These are phyloP conservation scores for Tarenaya hassleriana DNA, from an alignment of 345 rosid species.

Conservation along the genomic window DNA sequence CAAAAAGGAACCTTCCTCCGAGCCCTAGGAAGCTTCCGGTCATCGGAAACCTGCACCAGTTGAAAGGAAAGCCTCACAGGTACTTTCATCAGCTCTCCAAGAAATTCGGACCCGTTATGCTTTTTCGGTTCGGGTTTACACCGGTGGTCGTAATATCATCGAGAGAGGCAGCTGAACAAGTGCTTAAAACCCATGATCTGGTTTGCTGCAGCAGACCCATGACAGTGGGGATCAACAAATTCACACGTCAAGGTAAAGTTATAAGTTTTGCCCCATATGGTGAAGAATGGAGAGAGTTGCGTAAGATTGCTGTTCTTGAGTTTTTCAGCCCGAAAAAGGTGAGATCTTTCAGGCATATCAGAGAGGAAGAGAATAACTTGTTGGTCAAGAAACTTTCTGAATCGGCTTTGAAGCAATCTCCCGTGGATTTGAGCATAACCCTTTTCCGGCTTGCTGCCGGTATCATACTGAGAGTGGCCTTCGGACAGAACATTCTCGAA, in stretches of 20 bases:
- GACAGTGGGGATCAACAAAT: conserved; percentile 5
- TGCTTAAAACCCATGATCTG: conserved; percentile 24
- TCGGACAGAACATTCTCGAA: conserved; percentile 13
- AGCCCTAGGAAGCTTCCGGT: conserved; percentile 44
- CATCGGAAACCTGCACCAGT: conserved; percentile 46
- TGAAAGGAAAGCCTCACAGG: conserved; percentile 5
- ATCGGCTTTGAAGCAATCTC: background rate
- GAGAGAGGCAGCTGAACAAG: conserved; percentile 21
- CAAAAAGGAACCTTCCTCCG: conserved; percentile 33
- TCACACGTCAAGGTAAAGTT: conserved; percentile 26
- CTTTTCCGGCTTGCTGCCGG: conserved; percentile 3
- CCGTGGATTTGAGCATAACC: conserved; percentile 17
- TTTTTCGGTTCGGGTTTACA: conserved; percentile 14
- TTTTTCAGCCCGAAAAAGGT: conserved; percentile 22
- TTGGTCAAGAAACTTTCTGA: conserved; percentile 12
- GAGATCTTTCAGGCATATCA: conserved; percentile 17
- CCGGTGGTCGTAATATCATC: conserved; percentile 21
- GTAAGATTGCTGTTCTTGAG: conserved; percentile 22
- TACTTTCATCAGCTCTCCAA: background rate
- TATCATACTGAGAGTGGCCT: conserved; percentile 19
- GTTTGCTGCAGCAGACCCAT: conserved; percentile 26
- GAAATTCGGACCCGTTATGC: conserved; percentile 22
- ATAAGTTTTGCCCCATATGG: conserved; percentile 30
- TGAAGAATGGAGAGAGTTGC: conserved; percentile 26
- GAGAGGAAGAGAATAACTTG: conserved; percentile 29